Base-by-base conservation (phyloP, 345 rosid genomes). In the Pugionium dolabratum region DNA sequence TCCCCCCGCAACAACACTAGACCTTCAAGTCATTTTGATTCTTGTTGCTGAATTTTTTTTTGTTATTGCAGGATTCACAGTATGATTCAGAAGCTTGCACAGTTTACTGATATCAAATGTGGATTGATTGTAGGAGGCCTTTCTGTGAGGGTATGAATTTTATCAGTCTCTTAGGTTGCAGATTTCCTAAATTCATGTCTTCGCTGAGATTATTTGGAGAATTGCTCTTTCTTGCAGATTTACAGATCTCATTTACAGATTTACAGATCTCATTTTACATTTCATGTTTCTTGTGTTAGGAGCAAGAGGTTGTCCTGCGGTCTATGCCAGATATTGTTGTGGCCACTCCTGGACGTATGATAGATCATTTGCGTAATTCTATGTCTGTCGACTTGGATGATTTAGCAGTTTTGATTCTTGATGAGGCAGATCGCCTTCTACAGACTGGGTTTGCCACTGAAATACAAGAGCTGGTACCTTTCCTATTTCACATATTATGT, bases 301-400 rank as follows among this genome's bases (percentile, higher is more conserved):
- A 78, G 56, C 99, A 94, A 88, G 95, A 84, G 78, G 76, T 87
- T 57, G 89, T 92, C 55, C 79, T 94, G 77, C 86, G 99, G 74
- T 80, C 94, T 11, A 82, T 84, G 88, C 97, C 99, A 45, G 99
- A 94, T 73, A 86, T 94, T 81, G 95, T 94, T 69, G 97, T 94
- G 66, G 99, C 99, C 10, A 88, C 97, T 68, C 97, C 97, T 59
- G 97, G 99, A 32, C 89, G 99, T 52, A 84, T 94, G 90, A 90
- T 94, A 65, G 99, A 94, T 77, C 99, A 94, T 79, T 81, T 94
- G 70, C 87, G 96, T 62, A 94, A 94, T 81, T 82, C 99, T 36
- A 86, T 85, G 91, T 94, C 96, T 4, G 95, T 94, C 43, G 88
- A 84, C 72, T 80, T 90, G 78, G 96, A 90, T 46, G 96, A 90